Conservation (phyloP, 768 basidiomycete genomes). For the Rhizopogon roseolus region DNA sequence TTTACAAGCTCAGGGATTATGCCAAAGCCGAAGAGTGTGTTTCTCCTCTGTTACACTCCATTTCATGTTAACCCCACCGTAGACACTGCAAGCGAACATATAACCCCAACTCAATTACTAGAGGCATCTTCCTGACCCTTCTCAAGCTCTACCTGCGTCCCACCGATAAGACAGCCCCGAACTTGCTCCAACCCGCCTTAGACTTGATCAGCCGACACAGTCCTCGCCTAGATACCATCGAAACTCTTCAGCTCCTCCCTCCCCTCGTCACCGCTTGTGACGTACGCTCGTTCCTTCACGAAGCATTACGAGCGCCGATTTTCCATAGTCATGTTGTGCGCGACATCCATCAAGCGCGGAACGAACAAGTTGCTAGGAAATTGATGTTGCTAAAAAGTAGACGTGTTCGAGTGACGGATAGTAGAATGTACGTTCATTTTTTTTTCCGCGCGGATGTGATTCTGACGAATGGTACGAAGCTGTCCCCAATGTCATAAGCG, state of each 20-base stretch:
- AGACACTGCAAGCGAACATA: slow-evolving; percentile 92
- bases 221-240: slow-evolving; percentile 72
- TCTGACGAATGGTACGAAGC: slow-evolving; percentile 34
- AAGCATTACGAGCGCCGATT: slow-evolving; percentile 59
- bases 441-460: not conserved
- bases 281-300: slow-evolving; percentile 71
- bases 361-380: slow-evolving; percentile 69
- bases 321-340: slow-evolving; percentile 69
- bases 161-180: slow-evolving; percentile 39
- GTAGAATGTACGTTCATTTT: slow-evolving; percentile 70
- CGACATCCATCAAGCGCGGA: slow-evolving; percentile 66
- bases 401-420: slow-evolving; percentile 87
- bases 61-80: slow-evolving; percentile 3
- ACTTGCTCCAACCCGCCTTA: slow-evolving; percentile 77
- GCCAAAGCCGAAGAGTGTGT: slow-evolving; percentile 84
- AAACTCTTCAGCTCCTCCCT: slow-evolving; percentile 83
- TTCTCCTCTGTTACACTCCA: not conserved
- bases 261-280: slow-evolving; percentile 85
- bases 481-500: slow-evolving; percentile 97
- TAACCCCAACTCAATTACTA: slow-evolving; percentile 47
- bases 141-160: slow-evolving; percentile 87
- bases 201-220: slow-evolving; percentile 85
- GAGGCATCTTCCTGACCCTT: slow-evolving; percentile 75
- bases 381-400: slow-evolving; percentile 75
- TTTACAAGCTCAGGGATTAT: slow-evolving; percentile 81